phyloP scores from a whole-genome alignment of 768 basidiomycete species.

The Leucosporidium scottii region DNA sequence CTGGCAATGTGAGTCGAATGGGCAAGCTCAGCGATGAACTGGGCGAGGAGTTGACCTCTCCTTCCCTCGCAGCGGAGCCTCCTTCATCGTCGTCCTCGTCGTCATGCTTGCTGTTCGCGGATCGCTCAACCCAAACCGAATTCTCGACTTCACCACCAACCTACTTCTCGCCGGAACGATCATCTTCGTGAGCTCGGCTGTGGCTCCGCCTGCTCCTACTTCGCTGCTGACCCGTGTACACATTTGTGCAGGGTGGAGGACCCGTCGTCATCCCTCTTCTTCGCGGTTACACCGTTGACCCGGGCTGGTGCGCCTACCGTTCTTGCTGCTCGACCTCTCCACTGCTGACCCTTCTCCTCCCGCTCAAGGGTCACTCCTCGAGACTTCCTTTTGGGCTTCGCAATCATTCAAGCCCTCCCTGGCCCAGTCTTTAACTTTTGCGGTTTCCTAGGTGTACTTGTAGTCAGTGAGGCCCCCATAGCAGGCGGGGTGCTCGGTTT shows the following conservation, averaged over 20 bases:
- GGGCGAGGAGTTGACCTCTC: no score
- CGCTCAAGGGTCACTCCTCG: slow-evolving; percentile 51
- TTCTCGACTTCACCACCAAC: slow-evolving; percentile 2
- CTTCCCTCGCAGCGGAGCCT: not conserved
- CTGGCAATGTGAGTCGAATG: not conserved
- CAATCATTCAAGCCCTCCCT: slow-evolving; percentile 36
- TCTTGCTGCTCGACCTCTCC: not conserved
- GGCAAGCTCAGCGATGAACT: no score
- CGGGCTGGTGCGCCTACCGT: slow-evolving; percentile 24
- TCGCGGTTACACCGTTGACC: slow-evolving; percentile 50
- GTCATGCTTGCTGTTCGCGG: slow-evolving; percentile 31
- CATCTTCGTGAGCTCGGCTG: slow-evolving; percentile 6
- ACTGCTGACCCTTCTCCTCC: slow-evolving; percentile 11
- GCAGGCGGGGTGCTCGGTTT: slow-evolving; percentile 50
- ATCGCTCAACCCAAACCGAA: slow-evolving; percentile 28
- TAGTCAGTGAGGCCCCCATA: slow-evolving; percentile 33
- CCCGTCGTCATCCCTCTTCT: slow-evolving; percentile 56
- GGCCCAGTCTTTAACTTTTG: slow-evolving; percentile 56
- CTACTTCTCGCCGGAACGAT: slow-evolving; percentile 6
- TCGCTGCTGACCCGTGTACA: not conserved
- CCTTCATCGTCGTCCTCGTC: slow-evolving; percentile 20
- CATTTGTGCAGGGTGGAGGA: slow-evolving; percentile 46
- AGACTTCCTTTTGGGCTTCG: slow-evolving; percentile 54
- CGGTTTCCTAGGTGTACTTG: slow-evolving; percentile 52
- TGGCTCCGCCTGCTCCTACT: not conserved